A percentile compares a stretch with the other conserved stretches of the same genome.
Conservation (phyloP, 192 early-diverging fungal genomes). For the Mortierella claussenii region DNA sequence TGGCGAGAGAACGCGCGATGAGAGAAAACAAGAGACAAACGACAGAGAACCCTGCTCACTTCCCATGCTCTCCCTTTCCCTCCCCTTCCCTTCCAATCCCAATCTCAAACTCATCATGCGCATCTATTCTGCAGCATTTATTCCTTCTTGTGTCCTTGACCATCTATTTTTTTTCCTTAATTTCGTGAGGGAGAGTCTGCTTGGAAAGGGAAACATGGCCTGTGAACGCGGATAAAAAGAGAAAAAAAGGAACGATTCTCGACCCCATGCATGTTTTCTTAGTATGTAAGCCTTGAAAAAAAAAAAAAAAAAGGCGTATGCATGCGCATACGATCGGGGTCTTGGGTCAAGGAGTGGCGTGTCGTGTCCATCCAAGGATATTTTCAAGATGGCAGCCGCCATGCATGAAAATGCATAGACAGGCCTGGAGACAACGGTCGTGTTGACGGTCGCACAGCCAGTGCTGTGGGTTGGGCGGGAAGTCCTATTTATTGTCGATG, state of each 20-base stretch:
- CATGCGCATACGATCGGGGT: not conserved
- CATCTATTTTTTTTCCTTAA: constrained; percentile 3
- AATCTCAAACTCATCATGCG: no score
- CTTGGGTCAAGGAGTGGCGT: no score
- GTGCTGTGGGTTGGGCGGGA: not conserved
- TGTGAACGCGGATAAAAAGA: not conserved
- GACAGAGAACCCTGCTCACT: not conserved
- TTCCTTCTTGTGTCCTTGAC: not conserved
- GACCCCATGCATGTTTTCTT: constrained; percentile 24
- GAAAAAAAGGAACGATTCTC: constrained; percentile 20
- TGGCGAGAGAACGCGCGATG: not conserved
- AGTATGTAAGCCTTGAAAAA: constrained; percentile 22
- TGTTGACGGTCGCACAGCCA: constrained; percentile 13
- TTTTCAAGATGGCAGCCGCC: constrained; percentile 9
- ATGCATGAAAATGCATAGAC: constrained; percentile 22
- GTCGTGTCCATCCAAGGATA: not conserved
- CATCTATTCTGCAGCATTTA: not conserved
- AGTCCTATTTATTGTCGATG: not conserved
- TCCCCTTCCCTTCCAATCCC: not conserved
- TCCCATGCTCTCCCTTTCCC: constrained; percentile 5
- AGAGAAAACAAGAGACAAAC: not conserved
- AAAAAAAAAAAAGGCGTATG: not conserved
- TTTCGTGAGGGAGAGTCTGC: no score
- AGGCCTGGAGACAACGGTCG: not conserved
- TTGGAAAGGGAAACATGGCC: no score